Base-by-base conservation (phyloP, 2,329 filamentous ascomycete species). In the Cercospora citrullina region DNA sequence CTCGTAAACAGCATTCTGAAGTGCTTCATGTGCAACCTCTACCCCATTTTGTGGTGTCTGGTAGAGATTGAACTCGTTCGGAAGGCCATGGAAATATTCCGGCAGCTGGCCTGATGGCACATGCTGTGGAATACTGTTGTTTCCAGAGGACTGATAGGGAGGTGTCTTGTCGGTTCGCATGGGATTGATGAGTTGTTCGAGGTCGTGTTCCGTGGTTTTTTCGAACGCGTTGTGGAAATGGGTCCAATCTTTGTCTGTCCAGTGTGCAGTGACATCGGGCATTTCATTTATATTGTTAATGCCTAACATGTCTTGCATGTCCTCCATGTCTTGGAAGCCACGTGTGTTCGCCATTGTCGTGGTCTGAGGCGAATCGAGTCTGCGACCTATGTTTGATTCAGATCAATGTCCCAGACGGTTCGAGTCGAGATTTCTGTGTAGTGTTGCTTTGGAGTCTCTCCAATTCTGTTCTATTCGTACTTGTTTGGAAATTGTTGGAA, bases 211-310 rank as follows among this genome's bases (percentile, higher is more conserved):
- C 2, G 55, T 23, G 55, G 9, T 18, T 8, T 36, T 59, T 5
- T 59, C 28, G n/a, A 59, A 33, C 16, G 31, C 28, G 16, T 2
- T 6, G n/a, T 59, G 55, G 10, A 23, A 59, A 6, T 18, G 10
- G 28, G 16, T 21, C 55, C 55, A 59, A 36, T 59, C 55, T 36
- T 31, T 30, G 31, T 59, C 55, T 33, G 55, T 59, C 55, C 55
- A 59, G 30, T 33, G n/a, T 14, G 30, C 30, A 12, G 30, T 21
- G 30, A 59, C 16, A 21, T 36, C 55, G 16, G 55, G 30, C 28
- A 59, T 33, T 14, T 59, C 1, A 31, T 59, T 30, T 36, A 33
- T 59, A 23, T 36, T 36, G 16, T 36, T 36, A 9, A 59, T 59
- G 28, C 31, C 28, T 23, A 59, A n/a, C 8, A 30, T 36, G 55